phyloP scores from a whole-genome alignment of 106 monocot genomes.

The Dendrobium catenatum region DNA sequence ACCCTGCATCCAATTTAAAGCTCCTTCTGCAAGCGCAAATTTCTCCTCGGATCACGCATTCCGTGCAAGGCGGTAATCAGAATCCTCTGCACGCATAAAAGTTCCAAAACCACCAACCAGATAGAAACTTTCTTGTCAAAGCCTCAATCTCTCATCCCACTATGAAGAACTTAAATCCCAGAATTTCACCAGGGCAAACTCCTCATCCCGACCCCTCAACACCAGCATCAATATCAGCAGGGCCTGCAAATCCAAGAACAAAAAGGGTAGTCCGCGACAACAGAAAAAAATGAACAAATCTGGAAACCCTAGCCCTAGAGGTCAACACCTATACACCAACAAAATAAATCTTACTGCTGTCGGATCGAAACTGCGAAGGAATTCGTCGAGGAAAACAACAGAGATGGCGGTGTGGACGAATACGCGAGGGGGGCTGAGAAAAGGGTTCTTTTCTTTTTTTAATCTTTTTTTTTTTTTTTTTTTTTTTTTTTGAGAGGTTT shows the following conservation, averaged over 20 bases:
- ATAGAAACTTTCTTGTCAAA: background rate
- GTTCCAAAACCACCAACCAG: background rate
- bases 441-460: slow-evolving; percentile 3
- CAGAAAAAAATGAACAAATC: background rate
- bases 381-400: background rate
- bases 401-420: background rate
- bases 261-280: background rate
- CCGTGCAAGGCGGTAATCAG: slow-evolving; percentile 1
- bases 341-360: slow-evolving; percentile 3
- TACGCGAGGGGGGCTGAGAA: background rate
- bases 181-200: background rate
- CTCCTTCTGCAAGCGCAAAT: slow-evolving; percentile 22
- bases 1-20: slow-evolving; percentile 18
- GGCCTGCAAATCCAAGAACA: background rate
- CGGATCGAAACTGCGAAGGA: background rate
- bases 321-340: background rate
- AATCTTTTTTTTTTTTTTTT: background rate
- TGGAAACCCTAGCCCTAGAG: slow-evolving; percentile 7
- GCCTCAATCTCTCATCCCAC: background rate
- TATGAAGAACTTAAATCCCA: background rate
- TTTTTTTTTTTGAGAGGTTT: background rate
- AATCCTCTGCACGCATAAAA: background rate
- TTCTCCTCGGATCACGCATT: slow-evolving; percentile 51
- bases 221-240: background rate
- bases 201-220: background rate